phyloP scores from a whole-genome alignment of 371 early-diverging fungal genomes.

The Lichtheimia hyalospora region DNA sequence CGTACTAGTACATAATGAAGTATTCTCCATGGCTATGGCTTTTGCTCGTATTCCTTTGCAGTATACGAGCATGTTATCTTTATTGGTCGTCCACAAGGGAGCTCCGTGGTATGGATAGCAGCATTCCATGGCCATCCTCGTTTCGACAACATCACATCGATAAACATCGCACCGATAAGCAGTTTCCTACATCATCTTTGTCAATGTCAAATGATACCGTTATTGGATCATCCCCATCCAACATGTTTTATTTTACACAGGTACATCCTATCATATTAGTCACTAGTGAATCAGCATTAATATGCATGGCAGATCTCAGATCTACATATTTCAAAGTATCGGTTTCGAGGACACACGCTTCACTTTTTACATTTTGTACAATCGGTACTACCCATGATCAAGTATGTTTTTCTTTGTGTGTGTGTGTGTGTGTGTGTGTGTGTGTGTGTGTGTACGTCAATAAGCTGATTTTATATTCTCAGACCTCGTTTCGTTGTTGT shows the following conservation, averaged over 20 bases:
- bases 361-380: conserved; percentile 79
- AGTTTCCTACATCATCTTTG: neutral
- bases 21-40: conserved; percentile 6
- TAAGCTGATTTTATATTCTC: neutral
- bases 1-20: conserved; percentile 7
- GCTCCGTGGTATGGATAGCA: neutral
- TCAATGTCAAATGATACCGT: conserved; percentile 6
- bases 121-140: conserved; percentile 15
- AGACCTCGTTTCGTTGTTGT: conserved; percentile 70
- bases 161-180: neutral
- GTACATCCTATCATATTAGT: conserved; percentile 23
- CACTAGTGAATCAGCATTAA: neutral
- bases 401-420: conserved; percentile 12
- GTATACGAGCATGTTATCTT: conserved; percentile 14
- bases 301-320: conserved; percentile 67
- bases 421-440: no score
- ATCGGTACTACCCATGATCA: conserved; percentile 66
- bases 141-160: conserved; percentile 13
- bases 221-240: conserved; percentile 46
- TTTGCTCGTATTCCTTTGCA: conserved; percentile 8
- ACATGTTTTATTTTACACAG: conserved; percentile 68
- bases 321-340: conserved; percentile 78
- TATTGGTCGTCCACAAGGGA: conserved; percentile 10
- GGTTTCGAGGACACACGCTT: conserved; percentile 61
- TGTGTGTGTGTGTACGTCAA: no score